Conservation (phyloP, 2,329 filamentous ascomycete species). For the Bipolaris oryzae region DNA sequence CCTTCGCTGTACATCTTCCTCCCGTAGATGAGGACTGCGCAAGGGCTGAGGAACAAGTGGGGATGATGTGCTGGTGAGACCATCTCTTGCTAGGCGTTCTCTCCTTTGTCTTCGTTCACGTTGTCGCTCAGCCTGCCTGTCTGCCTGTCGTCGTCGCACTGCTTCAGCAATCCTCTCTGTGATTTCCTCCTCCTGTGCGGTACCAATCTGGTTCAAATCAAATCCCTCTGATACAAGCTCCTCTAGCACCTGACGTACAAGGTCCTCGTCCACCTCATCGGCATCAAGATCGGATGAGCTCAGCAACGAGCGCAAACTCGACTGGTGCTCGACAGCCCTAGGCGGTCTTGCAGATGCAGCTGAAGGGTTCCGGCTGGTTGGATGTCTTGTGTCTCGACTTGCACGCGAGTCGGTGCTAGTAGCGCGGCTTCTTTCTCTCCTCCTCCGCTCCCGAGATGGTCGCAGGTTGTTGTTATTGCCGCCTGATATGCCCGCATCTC, state of each 20-base stretch:
- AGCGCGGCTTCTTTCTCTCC: conserved; percentile 49
- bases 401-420: conserved; percentile 40
- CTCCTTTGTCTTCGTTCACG: conserved; percentile 49
- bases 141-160: conserved; percentile 76
- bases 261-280: conserved; percentile 82
- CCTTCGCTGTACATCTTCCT: conserved; percentile 39
- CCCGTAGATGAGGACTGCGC: conserved; percentile 36
- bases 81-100: conserved; percentile 50
- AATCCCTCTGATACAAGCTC: conserved; percentile 87
- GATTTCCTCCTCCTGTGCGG: conserved; percentile 84
- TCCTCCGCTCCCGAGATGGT: conserved; percentile 38
- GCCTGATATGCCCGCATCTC: conserved; percentile 64
- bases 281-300: conserved; percentile 78
- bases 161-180: conserved; percentile 90
- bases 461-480: conserved; percentile 50
- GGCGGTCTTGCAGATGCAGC: conserved; percentile 33
- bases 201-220: conserved; percentile 84
- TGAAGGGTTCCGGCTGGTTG: conserved; percentile 34
- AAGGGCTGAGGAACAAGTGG: conserved; percentile 31
- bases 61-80: conserved; percentile 26
- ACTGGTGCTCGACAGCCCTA: conserved; percentile 83
- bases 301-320: conserved; percentile 82
- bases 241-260: conserved; percentile 84
- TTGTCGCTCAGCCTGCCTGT: conserved; percentile 63
- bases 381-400: conserved; percentile 32